Evolutionary conservation across 768 basidiomycete species (phyloP).

Genomic region (Suillus variegatus): DNA sequence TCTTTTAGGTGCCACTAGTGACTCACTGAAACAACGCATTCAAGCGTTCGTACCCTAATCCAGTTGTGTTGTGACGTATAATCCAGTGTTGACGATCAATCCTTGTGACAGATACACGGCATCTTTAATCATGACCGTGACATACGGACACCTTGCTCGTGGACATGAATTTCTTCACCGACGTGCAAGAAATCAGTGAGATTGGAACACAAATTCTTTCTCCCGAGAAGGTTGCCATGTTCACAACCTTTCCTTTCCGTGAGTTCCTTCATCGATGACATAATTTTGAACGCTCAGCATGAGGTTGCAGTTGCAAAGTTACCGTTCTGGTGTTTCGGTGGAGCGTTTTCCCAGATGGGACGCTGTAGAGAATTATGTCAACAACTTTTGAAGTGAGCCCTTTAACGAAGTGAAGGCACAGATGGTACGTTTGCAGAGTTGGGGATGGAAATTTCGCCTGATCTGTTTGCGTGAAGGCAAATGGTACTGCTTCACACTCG

Average conservation of each 20-base stretch:
- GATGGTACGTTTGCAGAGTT: background rate
- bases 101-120: background rate
- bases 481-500: background rate
- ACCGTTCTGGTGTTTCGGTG: background rate
- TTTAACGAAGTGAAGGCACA: background rate
- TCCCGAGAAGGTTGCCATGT: conserved; percentile 1
- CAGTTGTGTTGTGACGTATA: background rate
- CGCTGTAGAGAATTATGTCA: background rate
- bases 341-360: background rate
- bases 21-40: conserved; percentile 13
- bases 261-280: background rate
- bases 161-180: background rate
- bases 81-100: background rate
- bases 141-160: background rate
- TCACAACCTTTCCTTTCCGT: conserved; percentile 10
- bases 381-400: background rate
- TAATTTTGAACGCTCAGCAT: background rate
- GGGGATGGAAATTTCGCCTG: background rate
- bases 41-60: conserved; percentile 8
- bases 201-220: background rate
- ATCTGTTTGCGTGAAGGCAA: background rate
- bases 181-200: background rate
- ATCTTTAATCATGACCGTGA: conserved; percentile 1
- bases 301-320: background rate
- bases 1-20: conserved; percentile 1